Evolutionary conservation across 106 monocot species (phyloP).

Genomic region (Dactylorhiza incarnata): DNA sequence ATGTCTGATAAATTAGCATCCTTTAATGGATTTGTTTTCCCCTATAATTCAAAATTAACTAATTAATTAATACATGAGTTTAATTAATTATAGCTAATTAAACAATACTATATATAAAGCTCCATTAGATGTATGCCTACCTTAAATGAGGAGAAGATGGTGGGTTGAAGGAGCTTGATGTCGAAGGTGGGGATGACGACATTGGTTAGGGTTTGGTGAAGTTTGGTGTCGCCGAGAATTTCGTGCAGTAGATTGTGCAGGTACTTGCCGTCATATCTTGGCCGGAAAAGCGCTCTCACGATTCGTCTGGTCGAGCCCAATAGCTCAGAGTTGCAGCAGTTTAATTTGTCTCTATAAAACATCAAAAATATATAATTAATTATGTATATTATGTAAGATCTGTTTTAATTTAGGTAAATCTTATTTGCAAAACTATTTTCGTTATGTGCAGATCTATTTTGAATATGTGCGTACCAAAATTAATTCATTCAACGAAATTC

Average conservation of each 20-base stretch:
- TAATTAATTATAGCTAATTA: neutral
- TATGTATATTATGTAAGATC: too few relatives aligned
- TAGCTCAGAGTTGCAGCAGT: conserved; percentile 6
- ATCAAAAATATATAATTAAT: too few relatives aligned
- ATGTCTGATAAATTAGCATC: conserved; percentile 41
- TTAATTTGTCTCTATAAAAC: neutral
- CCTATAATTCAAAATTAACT: conserved; percentile 8
- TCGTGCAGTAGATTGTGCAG: conserved; percentile 28
- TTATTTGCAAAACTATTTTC: too few relatives aligned
- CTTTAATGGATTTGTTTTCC: conserved; percentile 4
- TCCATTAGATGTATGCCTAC: neutral
- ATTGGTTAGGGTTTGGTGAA: conserved; percentile 43
- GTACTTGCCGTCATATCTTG: conserved; percentile 56
- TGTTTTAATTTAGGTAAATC: too few relatives aligned
- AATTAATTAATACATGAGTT: neutral
- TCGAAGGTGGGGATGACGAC: conserved; percentile 56
- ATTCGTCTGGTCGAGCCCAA: conserved; percentile 8
- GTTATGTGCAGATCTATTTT: too few relatives aligned
- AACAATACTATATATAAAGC: too few relatives aligned
- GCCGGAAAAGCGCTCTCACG: conserved; percentile 16
- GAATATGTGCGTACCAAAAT: too few relatives aligned
- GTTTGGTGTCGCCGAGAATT: conserved; percentile 26
- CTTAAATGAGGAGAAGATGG: conserved; percentile 50
- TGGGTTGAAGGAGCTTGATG: conserved; percentile 47
- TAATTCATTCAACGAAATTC: too few relatives aligned